A percentile compares a stretch with the other conserved stretches of the same genome.
Evolutionary conservation across 176 grass and related monocot species (phyloP).

Genomic region (Chrysopogon serrulatus): DNA sequence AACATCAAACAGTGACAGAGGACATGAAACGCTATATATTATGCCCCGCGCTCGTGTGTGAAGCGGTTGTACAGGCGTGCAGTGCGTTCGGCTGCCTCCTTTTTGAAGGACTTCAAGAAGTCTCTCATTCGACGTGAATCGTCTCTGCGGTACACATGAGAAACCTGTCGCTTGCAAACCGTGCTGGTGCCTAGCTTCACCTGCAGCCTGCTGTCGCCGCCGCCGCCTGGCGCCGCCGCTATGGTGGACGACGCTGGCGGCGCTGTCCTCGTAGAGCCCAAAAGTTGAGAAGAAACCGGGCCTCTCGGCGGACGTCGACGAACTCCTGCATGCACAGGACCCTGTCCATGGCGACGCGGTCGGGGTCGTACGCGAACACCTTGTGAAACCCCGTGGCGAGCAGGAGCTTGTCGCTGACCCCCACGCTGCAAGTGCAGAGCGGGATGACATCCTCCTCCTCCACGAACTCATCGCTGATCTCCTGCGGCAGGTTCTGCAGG

Average conservation of each 20-base stretch:
- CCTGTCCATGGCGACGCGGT: not conserved
- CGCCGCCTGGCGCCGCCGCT: not conserved
- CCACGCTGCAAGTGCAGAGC: conserved; percentile 1
- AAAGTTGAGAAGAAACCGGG: not conserved
- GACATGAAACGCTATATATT: no score
- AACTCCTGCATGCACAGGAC: not conserved
- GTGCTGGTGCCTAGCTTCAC: not conserved
- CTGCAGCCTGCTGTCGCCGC: not conserved
- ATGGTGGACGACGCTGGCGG: not conserved
- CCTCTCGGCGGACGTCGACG: not conserved
- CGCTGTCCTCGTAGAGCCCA: not conserved
- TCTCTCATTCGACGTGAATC: not conserved
- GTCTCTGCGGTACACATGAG: not conserved
- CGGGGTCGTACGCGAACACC: not conserved
- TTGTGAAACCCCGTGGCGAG: conserved; percentile 20
- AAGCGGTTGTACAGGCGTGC: not conserved
- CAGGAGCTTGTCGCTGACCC: not conserved
- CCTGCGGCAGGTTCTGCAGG: not conserved
- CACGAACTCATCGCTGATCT: not conserved
- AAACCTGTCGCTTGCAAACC: not conserved
- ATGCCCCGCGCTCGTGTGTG: no score
- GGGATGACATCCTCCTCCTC: not conserved
- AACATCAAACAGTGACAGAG: no score
- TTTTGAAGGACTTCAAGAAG: no score
- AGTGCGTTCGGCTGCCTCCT: not conserved